Conservation (phyloP, 2,329 filamentous ascomycete genomes). For the Aspergillus sp. region DNA sequence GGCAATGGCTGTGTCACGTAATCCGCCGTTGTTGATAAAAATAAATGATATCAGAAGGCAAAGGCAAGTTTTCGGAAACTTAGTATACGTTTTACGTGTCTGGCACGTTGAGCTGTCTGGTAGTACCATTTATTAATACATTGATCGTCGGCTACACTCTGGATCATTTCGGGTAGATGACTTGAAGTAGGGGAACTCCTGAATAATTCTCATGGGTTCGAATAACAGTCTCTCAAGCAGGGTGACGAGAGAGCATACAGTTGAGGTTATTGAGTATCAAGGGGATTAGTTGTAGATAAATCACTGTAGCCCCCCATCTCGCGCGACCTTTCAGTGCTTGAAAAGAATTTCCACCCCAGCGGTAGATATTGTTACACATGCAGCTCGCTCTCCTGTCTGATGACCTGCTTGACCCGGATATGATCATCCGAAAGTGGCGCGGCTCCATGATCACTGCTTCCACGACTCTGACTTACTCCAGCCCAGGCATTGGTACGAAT, state of each 20-base stretch:
- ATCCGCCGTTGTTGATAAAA: not conserved
- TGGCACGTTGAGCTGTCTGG: not conserved
- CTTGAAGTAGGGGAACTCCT: not conserved
- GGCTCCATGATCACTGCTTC: constrained; percentile 25
- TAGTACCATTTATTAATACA: not conserved
- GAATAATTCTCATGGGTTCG: not conserved
- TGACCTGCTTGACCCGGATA: constrained; percentile 38
- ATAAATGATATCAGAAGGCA: not conserved
- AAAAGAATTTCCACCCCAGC: not conserved
- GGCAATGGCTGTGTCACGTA: not conserved
- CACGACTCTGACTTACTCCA: constrained; percentile 25
- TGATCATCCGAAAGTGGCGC: constrained; percentile 20
- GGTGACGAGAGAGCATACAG: not conserved
- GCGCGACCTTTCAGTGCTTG: not conserved
- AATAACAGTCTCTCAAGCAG: not conserved
- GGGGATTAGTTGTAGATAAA: not conserved
- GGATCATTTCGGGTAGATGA: not conserved
- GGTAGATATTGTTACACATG: constrained; percentile 16
- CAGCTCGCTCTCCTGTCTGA: constrained; percentile 36
- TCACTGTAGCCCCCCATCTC: not conserved
- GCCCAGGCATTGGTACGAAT: constrained; percentile 39
- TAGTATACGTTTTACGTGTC: not conserved
- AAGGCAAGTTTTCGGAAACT: not conserved
- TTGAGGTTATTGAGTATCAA: not conserved
- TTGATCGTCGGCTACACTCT: not conserved